These are phyloP conservation scores for Ceratopteris richardii DNA, from an alignment of 75 land plant species.

Conservation along the genomic window DNA sequence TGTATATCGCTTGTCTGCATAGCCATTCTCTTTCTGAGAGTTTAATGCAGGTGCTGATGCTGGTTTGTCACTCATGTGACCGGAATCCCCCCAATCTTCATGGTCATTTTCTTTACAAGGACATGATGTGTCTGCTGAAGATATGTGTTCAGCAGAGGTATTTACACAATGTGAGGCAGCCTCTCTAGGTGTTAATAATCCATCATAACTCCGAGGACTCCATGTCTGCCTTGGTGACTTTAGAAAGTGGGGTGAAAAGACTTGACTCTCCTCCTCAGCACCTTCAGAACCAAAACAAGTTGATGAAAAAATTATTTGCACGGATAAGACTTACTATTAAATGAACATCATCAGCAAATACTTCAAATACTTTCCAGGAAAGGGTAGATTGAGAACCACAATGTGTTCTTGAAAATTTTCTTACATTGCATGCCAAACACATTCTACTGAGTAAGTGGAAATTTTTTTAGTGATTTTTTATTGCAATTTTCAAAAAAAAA, in stretches of 20 bases:
- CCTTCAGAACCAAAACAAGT: slow-evolving; percentile 1
- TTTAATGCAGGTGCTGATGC: not conserved
- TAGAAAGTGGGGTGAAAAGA: slow-evolving; percentile 1
- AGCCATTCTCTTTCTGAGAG: not conserved
- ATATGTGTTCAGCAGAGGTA: not conserved
- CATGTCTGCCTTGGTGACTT: slow-evolving; percentile 3
- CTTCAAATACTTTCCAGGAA: not conserved
- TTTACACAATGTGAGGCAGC: not conserved
- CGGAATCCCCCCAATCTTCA: not conserved
- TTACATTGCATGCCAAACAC: no score
- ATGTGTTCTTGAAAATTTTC: no score
- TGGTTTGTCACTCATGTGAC: not conserved
- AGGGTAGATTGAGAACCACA: not conserved
- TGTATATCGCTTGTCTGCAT: not conserved
- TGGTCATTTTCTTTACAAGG: not conserved
- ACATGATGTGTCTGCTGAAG: not conserved
- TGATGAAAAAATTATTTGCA: not conserved
- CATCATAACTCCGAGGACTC: slow-evolving; percentile 2
- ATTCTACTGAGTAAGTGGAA: no score
- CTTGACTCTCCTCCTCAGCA: slow-evolving; percentile 2
- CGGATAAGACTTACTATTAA: not conserved
- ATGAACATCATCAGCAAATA: not conserved
- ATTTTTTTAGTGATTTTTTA: no score
- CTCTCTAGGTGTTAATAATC: not conserved
- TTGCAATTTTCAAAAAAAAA: no score